These are phyloP conservation scores for Leersia perrieri DNA, from an alignment of 176 grass and related monocot species.

Conservation along the genomic window DNA sequence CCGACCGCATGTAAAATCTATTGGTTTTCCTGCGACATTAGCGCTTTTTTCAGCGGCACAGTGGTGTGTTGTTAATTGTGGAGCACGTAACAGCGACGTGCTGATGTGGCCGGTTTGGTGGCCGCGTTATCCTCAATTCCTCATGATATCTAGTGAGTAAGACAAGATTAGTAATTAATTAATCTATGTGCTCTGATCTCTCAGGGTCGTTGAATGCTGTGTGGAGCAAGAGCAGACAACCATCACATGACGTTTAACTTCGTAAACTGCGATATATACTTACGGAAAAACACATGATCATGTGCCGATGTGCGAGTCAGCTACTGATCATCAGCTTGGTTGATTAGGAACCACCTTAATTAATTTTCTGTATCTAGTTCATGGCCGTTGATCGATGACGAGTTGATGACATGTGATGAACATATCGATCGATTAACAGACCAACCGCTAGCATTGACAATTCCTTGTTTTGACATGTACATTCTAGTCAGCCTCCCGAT, in stretches of 20 bases:
- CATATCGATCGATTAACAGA: not conserved
- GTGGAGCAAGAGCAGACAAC: not conserved
- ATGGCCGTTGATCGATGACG: too few species aligned
- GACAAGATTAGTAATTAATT: not conserved
- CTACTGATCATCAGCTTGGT: too few species aligned
- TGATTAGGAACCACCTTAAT: too few species aligned
- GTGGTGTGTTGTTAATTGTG: not conserved
- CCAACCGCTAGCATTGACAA: not conserved
- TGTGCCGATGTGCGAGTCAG: too few species aligned
- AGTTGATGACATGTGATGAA: not conserved
- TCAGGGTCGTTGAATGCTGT: not conserved
- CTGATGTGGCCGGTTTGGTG: not conserved
- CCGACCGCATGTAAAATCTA: not conserved
- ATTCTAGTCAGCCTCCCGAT: not conserved
- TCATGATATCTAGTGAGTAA: not conserved
- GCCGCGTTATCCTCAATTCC: not conserved
- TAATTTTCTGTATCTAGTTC: too few species aligned
- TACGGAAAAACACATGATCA: not conserved
- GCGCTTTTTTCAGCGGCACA: not conserved
- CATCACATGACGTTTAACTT: not conserved
- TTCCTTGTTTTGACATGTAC: not conserved
- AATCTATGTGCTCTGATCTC: not conserved
- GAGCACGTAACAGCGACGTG: slow-evolving; percentile 42
- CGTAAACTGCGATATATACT: not conserved
- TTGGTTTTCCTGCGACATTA: not conserved